Percentiles rank a stretch among this genome's conserved stretches.
Evolutionary conservation across 495 filamentous ascomycete species (phyloP).

Genomic region (Usnea hakonensis): DNA sequence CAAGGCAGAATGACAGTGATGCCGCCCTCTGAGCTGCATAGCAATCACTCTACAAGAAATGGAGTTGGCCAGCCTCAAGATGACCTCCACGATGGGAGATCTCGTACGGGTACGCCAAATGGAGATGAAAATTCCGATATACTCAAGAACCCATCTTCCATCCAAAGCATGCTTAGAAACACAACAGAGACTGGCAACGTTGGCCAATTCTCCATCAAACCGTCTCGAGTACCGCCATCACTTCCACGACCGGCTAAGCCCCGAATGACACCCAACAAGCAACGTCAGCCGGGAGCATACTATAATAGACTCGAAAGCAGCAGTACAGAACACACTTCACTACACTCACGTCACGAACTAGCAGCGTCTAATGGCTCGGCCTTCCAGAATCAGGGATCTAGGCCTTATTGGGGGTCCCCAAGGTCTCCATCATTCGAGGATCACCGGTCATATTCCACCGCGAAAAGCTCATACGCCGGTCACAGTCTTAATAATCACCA

Average conservation of each 20-base stretch:
- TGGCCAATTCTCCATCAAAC: conserved; percentile 50
- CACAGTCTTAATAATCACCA: conserved; percentile 20
- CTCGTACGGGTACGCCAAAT: conserved; percentile 2
- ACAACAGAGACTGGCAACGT: conserved; percentile 64
- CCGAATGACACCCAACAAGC: conserved; percentile 3
- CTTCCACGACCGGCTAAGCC: neutral
- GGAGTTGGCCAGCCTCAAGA: conserved; percentile 4
- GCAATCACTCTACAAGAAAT: conserved; percentile 10
- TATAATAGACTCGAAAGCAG: neutral
- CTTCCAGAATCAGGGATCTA: conserved; percentile 8
- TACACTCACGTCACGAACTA: neutral
- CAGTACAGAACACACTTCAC: neutral
- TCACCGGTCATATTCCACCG: conserved; percentile 16
- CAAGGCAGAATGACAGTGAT: conserved; percentile 3
- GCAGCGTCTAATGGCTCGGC: conserved; percentile 9
- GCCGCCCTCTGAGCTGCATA: conserved; percentile 18
- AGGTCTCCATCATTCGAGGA: conserved; percentile 13
- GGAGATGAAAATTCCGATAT: conserved; percentile 2
- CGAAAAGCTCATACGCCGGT: conserved; percentile 14
- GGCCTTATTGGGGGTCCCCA: neutral
- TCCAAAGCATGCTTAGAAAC: conserved; percentile 59
- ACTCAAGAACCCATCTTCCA: conserved; percentile 19
- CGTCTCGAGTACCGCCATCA: conserved; percentile 29
- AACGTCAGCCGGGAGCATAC: conserved; percentile 2
- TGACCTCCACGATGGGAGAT: conserved; percentile 5